Evolutionary conservation across 176 grass and related monocot species (phyloP).

Genomic region (Eremochloa ophiuroides): DNA sequence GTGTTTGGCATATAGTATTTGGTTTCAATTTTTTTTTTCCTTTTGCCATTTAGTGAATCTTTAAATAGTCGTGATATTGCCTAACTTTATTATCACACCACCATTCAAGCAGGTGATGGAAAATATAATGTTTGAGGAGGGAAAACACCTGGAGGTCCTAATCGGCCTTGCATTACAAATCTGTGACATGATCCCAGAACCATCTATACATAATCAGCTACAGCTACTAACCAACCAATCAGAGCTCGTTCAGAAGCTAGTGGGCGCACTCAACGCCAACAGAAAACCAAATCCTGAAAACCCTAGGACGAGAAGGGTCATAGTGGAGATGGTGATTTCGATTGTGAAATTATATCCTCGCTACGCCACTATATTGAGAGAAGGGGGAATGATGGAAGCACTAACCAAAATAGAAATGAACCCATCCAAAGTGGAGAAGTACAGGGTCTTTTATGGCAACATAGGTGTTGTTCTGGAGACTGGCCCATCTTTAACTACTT

Average conservation of each 20-base stretch:
- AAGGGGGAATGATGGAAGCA: background rate
- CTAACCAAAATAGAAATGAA: background rate
- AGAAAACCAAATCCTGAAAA: too few species aligned
- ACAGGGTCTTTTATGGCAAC: too few species aligned
- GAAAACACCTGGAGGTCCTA: background rate
- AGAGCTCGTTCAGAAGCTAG: constrained; percentile 1
- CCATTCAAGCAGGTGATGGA: background rate
- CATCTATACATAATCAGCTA: background rate
- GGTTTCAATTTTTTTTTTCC: background rate
- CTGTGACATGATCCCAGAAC: background rate
- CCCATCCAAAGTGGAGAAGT: background rate
- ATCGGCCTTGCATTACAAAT: background rate
- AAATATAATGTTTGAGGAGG: too few species aligned
- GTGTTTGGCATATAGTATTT: background rate
- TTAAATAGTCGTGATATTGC: background rate
- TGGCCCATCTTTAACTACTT: background rate
- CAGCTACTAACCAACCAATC: background rate
- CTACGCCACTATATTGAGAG: background rate
- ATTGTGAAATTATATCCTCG: too few species aligned
- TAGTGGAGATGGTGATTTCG: too few species aligned
- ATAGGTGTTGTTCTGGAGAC: background rate
- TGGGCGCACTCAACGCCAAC: constrained; percentile 1
- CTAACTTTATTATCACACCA: background rate
- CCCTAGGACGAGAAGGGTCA: too few species aligned
- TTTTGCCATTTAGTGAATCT: too few species aligned